phyloP scores from a whole-genome alignment of 139 green algal genomes.

The Asterochloris sp. region DNA sequence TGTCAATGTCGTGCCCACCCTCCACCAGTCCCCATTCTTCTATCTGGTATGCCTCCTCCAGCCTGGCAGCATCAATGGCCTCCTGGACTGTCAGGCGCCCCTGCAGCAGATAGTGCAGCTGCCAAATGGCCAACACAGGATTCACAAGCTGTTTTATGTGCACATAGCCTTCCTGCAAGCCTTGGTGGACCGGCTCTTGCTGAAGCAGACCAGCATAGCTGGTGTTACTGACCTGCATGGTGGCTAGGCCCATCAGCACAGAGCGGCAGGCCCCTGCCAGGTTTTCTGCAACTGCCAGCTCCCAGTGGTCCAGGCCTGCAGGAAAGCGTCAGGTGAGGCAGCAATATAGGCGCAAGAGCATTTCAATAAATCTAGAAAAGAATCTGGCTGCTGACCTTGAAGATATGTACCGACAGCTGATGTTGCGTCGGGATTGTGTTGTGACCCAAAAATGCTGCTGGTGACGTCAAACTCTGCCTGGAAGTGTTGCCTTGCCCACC shows the following conservation, averaged over 20 bases:
- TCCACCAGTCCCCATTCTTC: conserved; percentile 94
- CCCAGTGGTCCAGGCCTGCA: conserved; percentile 66
- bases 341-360: background rate
- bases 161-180: too few relatives aligned
- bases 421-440: conserved; percentile 39
- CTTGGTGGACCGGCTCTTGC: too few relatives aligned
- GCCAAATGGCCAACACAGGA: too few relatives aligned
- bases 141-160: too few relatives aligned
- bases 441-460: conserved; percentile 60
- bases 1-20: conserved; percentile 94
- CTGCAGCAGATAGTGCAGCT: conserved; percentile 19
- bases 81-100: conserved; percentile 50
- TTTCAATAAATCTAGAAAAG: background rate
- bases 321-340: background rate
- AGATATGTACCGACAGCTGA: conserved; percentile 36
- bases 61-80: conserved; percentile 52
- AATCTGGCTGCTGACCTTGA: conserved; percentile 27
- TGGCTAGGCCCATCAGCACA: conserved; percentile 73
- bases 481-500: conserved; percentile 29
- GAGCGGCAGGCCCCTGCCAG: conserved; percentile 76
- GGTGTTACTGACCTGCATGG: conserved; percentile 23
- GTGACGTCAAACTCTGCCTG: conserved; percentile 46
- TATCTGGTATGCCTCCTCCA: conserved; percentile 84
- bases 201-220: too few relatives aligned
- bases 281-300: conserved; percentile 72